Evolutionary conservation across 768 basidiomycete species (phyloP).

Genomic region (Xerocomellus dryophilus): DNA sequence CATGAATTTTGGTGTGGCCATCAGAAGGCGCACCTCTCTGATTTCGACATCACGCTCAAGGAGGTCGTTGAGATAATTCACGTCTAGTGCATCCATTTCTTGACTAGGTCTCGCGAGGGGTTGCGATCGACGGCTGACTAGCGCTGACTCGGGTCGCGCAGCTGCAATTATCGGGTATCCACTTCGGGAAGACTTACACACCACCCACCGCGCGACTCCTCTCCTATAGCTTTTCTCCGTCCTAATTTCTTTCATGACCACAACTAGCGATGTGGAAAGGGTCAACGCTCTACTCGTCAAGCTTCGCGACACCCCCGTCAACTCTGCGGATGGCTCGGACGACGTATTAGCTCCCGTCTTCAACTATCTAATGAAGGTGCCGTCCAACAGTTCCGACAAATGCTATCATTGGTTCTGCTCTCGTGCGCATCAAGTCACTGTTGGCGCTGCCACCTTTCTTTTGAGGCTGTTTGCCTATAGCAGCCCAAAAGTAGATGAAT

Average conservation of each 20-base stretch:
- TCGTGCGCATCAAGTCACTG: slow-evolving; percentile 50
- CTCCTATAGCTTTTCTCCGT: neutral
- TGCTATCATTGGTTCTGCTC: slow-evolving; percentile 80
- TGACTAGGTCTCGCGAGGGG: neutral
- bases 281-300: slow-evolving; percentile 49
- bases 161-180: slow-evolving; percentile 1
- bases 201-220: too few species aligned
- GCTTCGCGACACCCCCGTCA: slow-evolving; percentile 58
- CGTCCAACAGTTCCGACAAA: slow-evolving; percentile 36
- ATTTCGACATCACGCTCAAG: slow-evolving; percentile 63
- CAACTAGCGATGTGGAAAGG: slow-evolving; percentile 30
- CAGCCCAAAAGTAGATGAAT: slow-evolving; percentile 53
- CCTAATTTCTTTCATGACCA: slow-evolving; percentile 23
- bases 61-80: slow-evolving; percentile 55
- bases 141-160: neutral
- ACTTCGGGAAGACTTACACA: slow-evolving; percentile 12
- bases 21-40: slow-evolving; percentile 49
- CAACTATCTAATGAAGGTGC: slow-evolving; percentile 50
- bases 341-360: slow-evolving; percentile 49
- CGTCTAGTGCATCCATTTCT: slow-evolving; percentile 53
- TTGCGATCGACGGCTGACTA: slow-evolving; percentile 1
- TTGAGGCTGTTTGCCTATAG: slow-evolving; percentile 80
- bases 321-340: slow-evolving; percentile 47
- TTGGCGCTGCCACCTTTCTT: slow-evolving; percentile 75
- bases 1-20: neutral